Conservation (phyloP, 2,329 filamentous ascomycete species). For the Colletotrichum sp. region DNA sequence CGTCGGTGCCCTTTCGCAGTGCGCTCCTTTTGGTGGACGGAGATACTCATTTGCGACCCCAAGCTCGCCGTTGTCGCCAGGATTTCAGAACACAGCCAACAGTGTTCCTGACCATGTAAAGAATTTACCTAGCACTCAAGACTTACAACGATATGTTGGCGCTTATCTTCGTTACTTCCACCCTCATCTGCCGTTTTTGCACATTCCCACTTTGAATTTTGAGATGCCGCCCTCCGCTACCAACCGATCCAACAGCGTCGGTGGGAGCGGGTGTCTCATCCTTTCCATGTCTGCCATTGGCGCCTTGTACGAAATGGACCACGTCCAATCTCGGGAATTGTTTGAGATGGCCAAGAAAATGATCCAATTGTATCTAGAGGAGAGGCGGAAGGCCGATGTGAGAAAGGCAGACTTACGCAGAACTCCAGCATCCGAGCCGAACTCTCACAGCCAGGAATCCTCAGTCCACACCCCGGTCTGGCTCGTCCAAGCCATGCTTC, state of each 20-base stretch:
- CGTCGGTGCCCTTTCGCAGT: conserved; percentile 63
- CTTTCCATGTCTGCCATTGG: conserved; percentile 83
- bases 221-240: conserved; percentile 73
- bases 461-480: conserved; percentile 83
- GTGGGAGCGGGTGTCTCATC: conserved; percentile 85
- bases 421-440: conserved; percentile 51
- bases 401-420: conserved; percentile 65
- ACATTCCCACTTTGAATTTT: conserved; percentile 90
- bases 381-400: conserved; percentile 85
- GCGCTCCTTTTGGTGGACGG: conserved; percentile 60
- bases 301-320: conserved; percentile 83
- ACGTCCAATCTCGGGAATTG: conserved; percentile 78
- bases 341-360: conserved; percentile 96
- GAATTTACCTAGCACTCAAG: conserved; percentile 78
- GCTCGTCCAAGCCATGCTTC: conserved; percentile 95
- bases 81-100: conserved; percentile 52
- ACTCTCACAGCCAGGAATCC: conserved; percentile 58
- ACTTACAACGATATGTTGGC: conserved; percentile 88
- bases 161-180: conserved; percentile 94
- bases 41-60: conserved; percentile 68
- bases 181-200: conserved; percentile 92
- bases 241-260: conserved; percentile 64
- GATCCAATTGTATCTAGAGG: conserved; percentile 92
- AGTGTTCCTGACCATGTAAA: conserved; percentile 57
- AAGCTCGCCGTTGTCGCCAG: conserved; percentile 59